Base-by-base conservation (phyloP, 768 basidiomycete species). In the Nidularia sp. region DNA sequence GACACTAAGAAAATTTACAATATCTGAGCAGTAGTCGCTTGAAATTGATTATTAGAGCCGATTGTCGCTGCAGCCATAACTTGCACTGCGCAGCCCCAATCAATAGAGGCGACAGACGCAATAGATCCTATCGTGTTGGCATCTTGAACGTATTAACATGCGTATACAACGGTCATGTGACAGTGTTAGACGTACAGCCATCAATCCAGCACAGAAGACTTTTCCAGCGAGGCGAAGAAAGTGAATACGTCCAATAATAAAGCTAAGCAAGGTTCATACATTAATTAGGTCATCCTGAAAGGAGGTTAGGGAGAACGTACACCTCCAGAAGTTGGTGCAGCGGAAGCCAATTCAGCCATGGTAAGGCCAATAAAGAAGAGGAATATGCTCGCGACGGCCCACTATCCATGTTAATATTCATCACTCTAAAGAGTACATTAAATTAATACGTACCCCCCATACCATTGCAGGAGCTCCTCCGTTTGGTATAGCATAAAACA, bases 281-380 rank as follows among this genome's bases (percentile, higher is more conserved):
- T 29, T 29, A 29, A 29, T 29, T 4, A 29, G 4, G 25, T 29
- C 3, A 29, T 29, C 25, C 25, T 29, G 25, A 29, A 29, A 29
- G 25, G 25, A 29, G 25, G 25, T 29, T 29, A 29, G 25, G 25
- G 7, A 34, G 9, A 61, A 10, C 66, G 31, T 45, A 85, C 83
- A 10, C 86, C 86, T 56, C 86, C 85, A 18, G 86, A 86, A 2
- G 87, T 89, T 3, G 86, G 87, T 2, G 83, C 84, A 3, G 84
- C 82, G 22, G 83, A 86, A 1, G 79, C 86, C 8, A 88, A 71
- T 58, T 88, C 86, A 0, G 80, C 85, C 79, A 90, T 81, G 18
- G 85, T 71, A 60, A 87, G 64, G 2, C 83, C 86, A 25, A 89
- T 77, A 32, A 76, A 71, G 5, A 85, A 61, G 48, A 89, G 81